Conservation (phyloP, 2,329 filamentous ascomycete genomes). For the Gremmenia infestans region DNA sequence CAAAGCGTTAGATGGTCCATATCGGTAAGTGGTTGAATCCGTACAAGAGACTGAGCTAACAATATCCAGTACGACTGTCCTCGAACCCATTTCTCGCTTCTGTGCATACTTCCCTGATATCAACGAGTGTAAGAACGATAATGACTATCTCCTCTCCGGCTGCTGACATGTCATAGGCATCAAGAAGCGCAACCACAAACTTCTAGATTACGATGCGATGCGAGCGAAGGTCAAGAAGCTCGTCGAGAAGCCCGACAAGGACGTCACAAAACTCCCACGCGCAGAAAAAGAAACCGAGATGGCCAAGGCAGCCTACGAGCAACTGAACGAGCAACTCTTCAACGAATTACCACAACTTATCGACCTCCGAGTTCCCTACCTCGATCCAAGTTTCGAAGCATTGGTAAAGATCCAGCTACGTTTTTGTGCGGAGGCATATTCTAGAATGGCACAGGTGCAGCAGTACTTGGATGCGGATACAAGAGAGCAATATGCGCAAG, state of each 20-base stretch:
- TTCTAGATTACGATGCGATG: slow-evolving; percentile 95
- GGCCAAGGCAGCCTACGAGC: slow-evolving; percentile 88
- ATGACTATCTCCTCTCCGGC: not conserved
- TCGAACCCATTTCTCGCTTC: slow-evolving; percentile 93
- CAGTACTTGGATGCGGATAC: slow-evolving; percentile 96
- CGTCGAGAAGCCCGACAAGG: slow-evolving; percentile 97
- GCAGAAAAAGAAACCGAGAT: slow-evolving; percentile 96
- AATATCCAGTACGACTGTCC: slow-evolving; percentile 67
- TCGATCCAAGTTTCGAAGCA: slow-evolving; percentile 95
- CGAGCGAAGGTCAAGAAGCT: slow-evolving; percentile 95
- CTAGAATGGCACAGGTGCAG: slow-evolving; percentile 97
- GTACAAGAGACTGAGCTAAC: slow-evolving; percentile 11
- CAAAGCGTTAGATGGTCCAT: slow-evolving; percentile 94
- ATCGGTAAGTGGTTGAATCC: slow-evolving; percentile 53
- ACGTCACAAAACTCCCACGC: slow-evolving; percentile 90
- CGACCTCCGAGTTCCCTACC: slow-evolving; percentile 91
- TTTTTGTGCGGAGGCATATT: slow-evolving; percentile 97
- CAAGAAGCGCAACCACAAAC: slow-evolving; percentile 97
- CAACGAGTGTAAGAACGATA: slow-evolving; percentile 72
- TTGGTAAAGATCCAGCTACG: slow-evolving; percentile 97
- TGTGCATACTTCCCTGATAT: slow-evolving; percentile 98
- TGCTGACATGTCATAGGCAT: slow-evolving; percentile 57
- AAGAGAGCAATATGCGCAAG: slow-evolving; percentile 90
- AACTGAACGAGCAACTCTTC: slow-evolving; percentile 93
- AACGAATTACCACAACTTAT: slow-evolving; percentile 92